These are phyloP conservation scores for Tylopilus orsonianus DNA, from an alignment of 1,284 basidiomycete genomes.

Conservation along the genomic window DNA sequence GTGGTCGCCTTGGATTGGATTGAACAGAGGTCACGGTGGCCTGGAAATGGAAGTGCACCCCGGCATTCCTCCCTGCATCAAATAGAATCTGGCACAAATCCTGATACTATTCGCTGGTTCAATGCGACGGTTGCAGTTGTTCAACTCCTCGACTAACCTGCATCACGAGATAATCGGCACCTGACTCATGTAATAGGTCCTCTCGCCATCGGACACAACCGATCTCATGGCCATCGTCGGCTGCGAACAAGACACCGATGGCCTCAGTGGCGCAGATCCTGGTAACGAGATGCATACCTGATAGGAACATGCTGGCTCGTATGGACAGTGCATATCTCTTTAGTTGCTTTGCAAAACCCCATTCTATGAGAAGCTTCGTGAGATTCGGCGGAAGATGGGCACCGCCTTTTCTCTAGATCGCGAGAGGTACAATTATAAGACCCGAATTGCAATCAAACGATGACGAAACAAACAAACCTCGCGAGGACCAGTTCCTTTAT, in stretches of 20 bases:
- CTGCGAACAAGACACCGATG: conserved; percentile 31
- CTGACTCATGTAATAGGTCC: conserved; percentile 52
- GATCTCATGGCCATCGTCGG: conserved; percentile 43
- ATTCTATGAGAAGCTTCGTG: conserved; percentile 50
- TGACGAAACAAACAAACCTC: conserved; percentile 16
- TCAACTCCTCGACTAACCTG: conserved; percentile 35
- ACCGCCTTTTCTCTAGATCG: conserved; percentile 36
- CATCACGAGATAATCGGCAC: conserved; percentile 52
- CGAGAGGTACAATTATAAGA: neutral
- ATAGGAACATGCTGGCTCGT: conserved; percentile 28
- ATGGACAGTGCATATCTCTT: conserved; percentile 33
- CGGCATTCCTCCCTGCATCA: conserved; percentile 40
- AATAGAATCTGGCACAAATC: conserved; percentile 47
- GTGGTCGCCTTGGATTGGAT: conserved; percentile 27
- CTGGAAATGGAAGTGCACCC: conserved; percentile 43
- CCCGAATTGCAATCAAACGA: neutral
- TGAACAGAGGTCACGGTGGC: conserved; percentile 37
- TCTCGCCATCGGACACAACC: conserved; percentile 52
- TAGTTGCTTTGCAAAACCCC: conserved; percentile 48
- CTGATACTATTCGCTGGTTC: conserved; percentile 37
- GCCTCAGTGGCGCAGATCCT: neutral
- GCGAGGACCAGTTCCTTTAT: conserved; percentile 34
- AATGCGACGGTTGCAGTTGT: neutral
- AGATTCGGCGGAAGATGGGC: conserved; percentile 54
- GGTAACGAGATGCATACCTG: conserved; percentile 16